Percentiles rank a stretch among this genome's conserved stretches.
These are phyloP conservation scores for Fraxinus sp. DNA, from an alignment of 305 asterid genomes.

Conservation along the genomic window DNA sequence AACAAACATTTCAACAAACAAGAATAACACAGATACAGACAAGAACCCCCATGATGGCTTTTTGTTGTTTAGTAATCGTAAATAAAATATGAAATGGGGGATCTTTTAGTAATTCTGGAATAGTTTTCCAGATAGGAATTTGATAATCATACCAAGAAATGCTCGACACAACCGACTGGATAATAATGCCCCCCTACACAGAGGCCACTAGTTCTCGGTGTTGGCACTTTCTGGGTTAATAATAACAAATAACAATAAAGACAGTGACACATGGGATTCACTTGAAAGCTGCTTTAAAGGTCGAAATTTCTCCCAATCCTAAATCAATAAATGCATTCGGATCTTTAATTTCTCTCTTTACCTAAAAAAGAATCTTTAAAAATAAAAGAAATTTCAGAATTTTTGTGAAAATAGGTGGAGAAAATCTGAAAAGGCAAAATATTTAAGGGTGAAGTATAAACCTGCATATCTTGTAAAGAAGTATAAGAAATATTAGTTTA, in stretches of 20 bases:
- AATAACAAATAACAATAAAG: slow-evolving; percentile 11
- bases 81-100: slow-evolving; percentile 28
- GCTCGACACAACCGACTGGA: slow-evolving; percentile 27
- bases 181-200: slow-evolving; percentile 14
- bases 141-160: slow-evolving; percentile 30
- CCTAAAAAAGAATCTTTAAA: background rate
- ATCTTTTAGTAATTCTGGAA: slow-evolving; percentile 31
- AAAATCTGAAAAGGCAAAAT: background rate
- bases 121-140: slow-evolving; percentile 2
- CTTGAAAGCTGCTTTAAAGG: slow-evolving; percentile 24
- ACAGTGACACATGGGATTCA: slow-evolving; percentile 33
- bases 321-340: slow-evolving; percentile 18
- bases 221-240: slow-evolving; percentile 35
- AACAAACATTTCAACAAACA: slow-evolving; percentile 32
- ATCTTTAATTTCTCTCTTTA: slow-evolving; percentile 24
- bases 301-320: slow-evolving; percentile 16
- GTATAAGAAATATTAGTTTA: background rate
- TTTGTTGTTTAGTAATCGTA: slow-evolving; percentile 40
- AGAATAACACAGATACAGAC: slow-evolving; percentile 40
- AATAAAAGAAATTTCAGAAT: slow-evolving; percentile 10
- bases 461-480: background rate
- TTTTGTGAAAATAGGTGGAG: background rate
- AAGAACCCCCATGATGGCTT: slow-evolving; percentile 39
- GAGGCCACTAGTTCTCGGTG: slow-evolving; percentile 27
- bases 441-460: background rate